A percentile compares a stretch with the other conserved stretches of the same genome.
These are phyloP conservation scores for Fraxinus americana DNA, from an alignment of 257 asterid genomes.

Conservation along the genomic window DNA sequence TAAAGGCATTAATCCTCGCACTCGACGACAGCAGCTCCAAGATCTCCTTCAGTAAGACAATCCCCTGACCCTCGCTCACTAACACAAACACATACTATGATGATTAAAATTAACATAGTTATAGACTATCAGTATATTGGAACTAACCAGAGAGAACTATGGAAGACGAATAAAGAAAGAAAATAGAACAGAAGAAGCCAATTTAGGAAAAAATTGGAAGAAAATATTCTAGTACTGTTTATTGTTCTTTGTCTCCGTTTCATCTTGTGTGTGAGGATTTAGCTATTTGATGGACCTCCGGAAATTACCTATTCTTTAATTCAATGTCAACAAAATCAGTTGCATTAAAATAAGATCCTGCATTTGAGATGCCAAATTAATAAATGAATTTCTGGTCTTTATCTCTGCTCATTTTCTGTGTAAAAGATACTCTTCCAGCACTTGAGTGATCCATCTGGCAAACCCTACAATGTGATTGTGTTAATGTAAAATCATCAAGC, in stretches of 20 bases:
- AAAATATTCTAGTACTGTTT: background rate
- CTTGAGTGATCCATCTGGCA: background rate
- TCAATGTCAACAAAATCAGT: background rate
- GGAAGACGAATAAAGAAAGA: background rate
- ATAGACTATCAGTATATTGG: too few relatives aligned
- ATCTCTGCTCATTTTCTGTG: background rate
- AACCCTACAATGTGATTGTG: background rate
- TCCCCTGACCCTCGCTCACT: too few relatives aligned
- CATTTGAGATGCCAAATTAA: background rate
- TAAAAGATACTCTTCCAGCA: too few relatives aligned
- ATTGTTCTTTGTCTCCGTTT: background rate
- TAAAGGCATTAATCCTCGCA: constrained; percentile 96
- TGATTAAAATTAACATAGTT: too few relatives aligned
- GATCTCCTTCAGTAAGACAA: constrained; percentile 56
- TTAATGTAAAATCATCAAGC: background rate
- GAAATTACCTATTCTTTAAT: background rate
- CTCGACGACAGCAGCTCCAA: constrained; percentile 88
- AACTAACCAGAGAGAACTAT: too few relatives aligned
- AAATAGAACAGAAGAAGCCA: background rate
- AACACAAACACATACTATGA: too few relatives aligned
- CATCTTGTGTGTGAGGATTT: background rate
- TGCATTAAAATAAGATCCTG: background rate
- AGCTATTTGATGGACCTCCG: background rate
- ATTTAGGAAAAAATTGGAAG: background rate
- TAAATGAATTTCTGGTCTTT: background rate